Conservation (phyloP, 2,329 filamentous ascomycete species). For the Colletotrichum liriopes region DNA sequence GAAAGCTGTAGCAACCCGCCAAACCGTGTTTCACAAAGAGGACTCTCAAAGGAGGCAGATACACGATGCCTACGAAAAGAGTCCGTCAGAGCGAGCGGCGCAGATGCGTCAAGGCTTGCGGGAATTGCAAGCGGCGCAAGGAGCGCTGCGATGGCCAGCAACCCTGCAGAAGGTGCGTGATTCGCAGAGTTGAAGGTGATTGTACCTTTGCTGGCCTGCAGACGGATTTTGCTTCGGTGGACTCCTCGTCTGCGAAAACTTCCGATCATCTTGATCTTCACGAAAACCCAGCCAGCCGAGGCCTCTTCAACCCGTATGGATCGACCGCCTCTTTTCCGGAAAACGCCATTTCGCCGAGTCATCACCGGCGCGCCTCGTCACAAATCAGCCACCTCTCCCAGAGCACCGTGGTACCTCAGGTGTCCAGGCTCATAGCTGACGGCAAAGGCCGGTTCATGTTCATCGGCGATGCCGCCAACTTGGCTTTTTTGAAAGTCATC, state of each 20-base stretch:
- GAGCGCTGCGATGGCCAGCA: conserved; percentile 50
- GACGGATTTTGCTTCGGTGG: neutral
- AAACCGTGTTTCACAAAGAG: neutral
- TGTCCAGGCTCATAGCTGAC: conserved; percentile 53
- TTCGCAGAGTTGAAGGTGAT: conserved; percentile 44
- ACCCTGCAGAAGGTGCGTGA: conserved; percentile 48
- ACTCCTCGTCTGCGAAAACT: conserved; percentile 6
- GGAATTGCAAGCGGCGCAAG: conserved; percentile 50
- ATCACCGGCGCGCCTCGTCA: conserved; percentile 12
- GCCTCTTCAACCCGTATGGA: conserved; percentile 19
- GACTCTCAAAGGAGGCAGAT: neutral
- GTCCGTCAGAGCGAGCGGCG: conserved; percentile 46
- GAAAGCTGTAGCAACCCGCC: neutral
- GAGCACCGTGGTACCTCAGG: conserved; percentile 43
- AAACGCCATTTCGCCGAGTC: conserved; percentile 1
- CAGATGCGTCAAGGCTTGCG: conserved; percentile 48
- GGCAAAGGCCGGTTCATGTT: conserved; percentile 54
- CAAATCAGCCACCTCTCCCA: conserved; percentile 32
- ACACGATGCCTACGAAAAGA: conserved; percentile 45
- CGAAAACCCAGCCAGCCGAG: conserved; percentile 7
- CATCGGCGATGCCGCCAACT: conserved; percentile 54
- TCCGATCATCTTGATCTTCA: neutral
- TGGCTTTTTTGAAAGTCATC: conserved; percentile 54
- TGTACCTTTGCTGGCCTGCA: conserved; percentile 44
- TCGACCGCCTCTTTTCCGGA: conserved; percentile 12